These are phyloP conservation scores for Komagataella pseudopastoris DNA, from an alignment of 805 yeast genomes.

Conservation along the genomic window DNA sequence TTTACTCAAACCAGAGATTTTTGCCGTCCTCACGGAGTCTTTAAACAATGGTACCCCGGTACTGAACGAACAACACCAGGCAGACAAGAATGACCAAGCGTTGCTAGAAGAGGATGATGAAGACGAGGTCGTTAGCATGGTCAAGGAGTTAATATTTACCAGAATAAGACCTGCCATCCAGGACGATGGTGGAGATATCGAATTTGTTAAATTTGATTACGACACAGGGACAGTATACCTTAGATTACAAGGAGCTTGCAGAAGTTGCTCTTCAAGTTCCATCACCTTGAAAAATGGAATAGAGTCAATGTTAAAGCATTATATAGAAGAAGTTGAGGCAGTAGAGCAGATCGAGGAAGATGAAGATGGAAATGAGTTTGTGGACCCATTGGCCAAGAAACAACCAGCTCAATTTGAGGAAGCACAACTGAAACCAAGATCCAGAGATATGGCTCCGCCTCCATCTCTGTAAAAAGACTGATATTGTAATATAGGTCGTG, in stretches of 20 bases:
- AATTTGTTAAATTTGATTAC: conserved; percentile 74
- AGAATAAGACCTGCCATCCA: conserved; percentile 95
- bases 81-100: conserved; percentile 11
- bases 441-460: conserved; percentile 15
- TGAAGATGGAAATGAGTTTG: conserved; percentile 37
- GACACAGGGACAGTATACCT: conserved; percentile 80
- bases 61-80: conserved; percentile 24
- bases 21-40: conserved; percentile 41
- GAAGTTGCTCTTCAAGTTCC: conserved; percentile 81
- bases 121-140: conserved; percentile 73
- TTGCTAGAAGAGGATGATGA: conserved; percentile 38
- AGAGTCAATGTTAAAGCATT: conserved; percentile 93
- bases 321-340: conserved; percentile 86
- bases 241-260: conserved; percentile 91
- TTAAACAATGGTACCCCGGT: conserved; percentile 45
- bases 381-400: conserved; percentile 2
- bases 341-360: conserved; percentile 77
- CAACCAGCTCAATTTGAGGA: conserved; percentile 4
- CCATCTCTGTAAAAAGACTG: conserved; percentile 15
- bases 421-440: conserved; percentile 1
- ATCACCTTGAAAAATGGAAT: conserved; percentile 92
- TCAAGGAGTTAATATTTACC: conserved; percentile 84
- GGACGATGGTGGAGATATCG: conserved; percentile 97
- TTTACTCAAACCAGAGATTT: conserved; percentile 52
- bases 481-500: not conserved